These are phyloP conservation scores for Chlamydomonas sp. DNA, from an alignment of 139 green algal species.

Conservation along the genomic window DNA sequence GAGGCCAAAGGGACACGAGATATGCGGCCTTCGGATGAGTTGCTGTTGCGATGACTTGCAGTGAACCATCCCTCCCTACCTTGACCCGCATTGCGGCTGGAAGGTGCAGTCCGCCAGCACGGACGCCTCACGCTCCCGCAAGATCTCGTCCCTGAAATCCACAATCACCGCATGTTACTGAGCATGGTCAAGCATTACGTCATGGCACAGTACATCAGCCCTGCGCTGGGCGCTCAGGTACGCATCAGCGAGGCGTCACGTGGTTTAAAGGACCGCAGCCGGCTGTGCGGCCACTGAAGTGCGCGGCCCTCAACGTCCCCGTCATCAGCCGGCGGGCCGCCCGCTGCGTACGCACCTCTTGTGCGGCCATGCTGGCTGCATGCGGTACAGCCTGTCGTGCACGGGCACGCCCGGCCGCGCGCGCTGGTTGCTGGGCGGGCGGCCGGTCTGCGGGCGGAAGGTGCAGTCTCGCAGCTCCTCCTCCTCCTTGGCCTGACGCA, in stretches of 20 bases:
- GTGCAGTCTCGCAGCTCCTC: conserved; percentile 55
- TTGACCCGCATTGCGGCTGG: conserved; percentile 37
- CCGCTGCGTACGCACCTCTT: conserved; percentile 10
- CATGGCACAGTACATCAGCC: no score
- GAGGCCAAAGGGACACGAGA: no score
- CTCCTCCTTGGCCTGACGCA: conserved; percentile 38
- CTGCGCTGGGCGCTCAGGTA: no score
- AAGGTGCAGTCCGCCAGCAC: conserved; percentile 50
- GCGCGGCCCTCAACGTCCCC: no score
- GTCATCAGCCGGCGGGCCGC: no score
- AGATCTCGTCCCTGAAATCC: conserved; percentile 36
- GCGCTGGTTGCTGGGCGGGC: conserved; percentile 24
- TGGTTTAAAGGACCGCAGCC: no score
- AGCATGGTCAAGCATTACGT: neutral
- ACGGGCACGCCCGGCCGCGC: conserved; percentile 1
- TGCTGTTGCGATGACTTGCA: neutral
- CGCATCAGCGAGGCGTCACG: no score
- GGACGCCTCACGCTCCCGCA: conserved; percentile 35
- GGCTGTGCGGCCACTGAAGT: no score
- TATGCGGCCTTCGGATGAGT: no score
- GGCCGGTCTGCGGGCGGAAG: conserved; percentile 44
- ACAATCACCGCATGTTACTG: neutral
- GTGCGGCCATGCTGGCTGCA: conserved; percentile 28
- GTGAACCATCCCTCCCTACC: neutral
- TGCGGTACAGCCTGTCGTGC: conserved; percentile 38